These are phyloP conservation scores for Metarhizium anisopliae DNA, from an alignment of 2,329 filamentous ascomycete genomes.

Conservation along the genomic window DNA sequence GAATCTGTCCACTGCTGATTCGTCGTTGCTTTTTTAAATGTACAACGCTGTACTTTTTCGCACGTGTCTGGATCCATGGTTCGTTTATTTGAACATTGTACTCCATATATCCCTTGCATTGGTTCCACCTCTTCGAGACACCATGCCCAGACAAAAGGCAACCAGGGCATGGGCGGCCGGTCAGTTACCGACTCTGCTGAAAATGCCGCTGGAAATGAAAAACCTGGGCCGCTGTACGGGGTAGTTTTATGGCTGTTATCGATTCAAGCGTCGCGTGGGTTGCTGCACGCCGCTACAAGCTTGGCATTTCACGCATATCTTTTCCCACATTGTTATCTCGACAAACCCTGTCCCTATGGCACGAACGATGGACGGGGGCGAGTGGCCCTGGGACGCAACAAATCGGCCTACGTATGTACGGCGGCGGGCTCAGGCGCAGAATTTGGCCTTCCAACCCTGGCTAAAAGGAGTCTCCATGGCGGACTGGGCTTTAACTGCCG, in stretches of 20 bases:
- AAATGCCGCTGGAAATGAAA: not conserved
- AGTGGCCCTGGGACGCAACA: too few species aligned
- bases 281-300: not conserved
- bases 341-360: too few species aligned
- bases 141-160: not conserved
- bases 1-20: not conserved
- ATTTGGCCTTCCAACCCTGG: too few species aligned
- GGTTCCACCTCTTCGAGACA: not conserved
- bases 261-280: not conserved
- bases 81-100: not conserved
- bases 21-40: not conserved
- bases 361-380: too few species aligned
- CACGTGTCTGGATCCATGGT: not conserved
- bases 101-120: not conserved
- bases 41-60: not conserved
- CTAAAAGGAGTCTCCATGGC: too few species aligned
- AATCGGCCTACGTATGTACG: too few species aligned
- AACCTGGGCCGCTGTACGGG: too few species aligned
- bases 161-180: not conserved
- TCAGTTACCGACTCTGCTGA: too few species aligned
- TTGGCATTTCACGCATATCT: not conserved
- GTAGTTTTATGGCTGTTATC: too few species aligned
- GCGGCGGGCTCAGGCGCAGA: too few species aligned
- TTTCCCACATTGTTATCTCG: too few species aligned
- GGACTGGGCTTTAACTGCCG: too few species aligned